Evolutionary conservation across 2,329 filamentous ascomycete species (phyloP).

Genomic region (Sordariomycetes sp.): DNA sequence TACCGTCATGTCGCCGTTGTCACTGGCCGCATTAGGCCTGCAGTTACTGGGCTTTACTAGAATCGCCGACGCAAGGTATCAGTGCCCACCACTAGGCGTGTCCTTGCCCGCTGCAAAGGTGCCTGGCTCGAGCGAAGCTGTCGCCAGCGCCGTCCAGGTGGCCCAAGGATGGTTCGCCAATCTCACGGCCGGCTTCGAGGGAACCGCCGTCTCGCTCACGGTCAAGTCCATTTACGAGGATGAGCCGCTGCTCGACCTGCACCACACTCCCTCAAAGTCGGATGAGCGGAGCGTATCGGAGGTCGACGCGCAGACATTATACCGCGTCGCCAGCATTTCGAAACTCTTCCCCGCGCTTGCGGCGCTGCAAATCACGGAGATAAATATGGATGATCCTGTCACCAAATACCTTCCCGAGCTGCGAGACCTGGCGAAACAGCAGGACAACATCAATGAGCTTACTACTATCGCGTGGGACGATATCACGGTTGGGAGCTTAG

Average conservation of each 20-base stretch:
- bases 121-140: conserved; percentile 16
- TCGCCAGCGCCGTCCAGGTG: conserved; percentile 13
- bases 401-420: conserved; percentile 29
- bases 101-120: conserved; percentile 22
- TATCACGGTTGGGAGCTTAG: conserved; percentile 22
- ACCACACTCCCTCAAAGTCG: conserved; percentile 20
- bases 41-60: conserved; percentile 9
- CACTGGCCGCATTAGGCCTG: conserved; percentile 5
- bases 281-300: neutral
- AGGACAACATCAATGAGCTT: conserved; percentile 14
- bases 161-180: neutral
- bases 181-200: conserved; percentile 13
- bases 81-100: conserved; percentile 26
- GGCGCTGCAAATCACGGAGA: conserved; percentile 13
- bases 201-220: conserved; percentile 21
- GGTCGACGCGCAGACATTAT: conserved; percentile 18
- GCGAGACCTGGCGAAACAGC: conserved; percentile 9
- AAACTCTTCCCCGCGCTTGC: conserved; percentile 20
- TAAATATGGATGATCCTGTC: conserved; percentile 26
- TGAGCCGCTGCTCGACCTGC: conserved; percentile 20
- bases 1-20: neutral
- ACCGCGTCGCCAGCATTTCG: conserved; percentile 19
- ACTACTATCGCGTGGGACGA: conserved; percentile 15
- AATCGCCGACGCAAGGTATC: conserved; percentile 13
- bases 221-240: conserved; percentile 27